These are phyloP conservation scores for Thelonectria discophora DNA, from an alignment of 2,329 filamentous ascomycete species.

Conservation along the genomic window DNA sequence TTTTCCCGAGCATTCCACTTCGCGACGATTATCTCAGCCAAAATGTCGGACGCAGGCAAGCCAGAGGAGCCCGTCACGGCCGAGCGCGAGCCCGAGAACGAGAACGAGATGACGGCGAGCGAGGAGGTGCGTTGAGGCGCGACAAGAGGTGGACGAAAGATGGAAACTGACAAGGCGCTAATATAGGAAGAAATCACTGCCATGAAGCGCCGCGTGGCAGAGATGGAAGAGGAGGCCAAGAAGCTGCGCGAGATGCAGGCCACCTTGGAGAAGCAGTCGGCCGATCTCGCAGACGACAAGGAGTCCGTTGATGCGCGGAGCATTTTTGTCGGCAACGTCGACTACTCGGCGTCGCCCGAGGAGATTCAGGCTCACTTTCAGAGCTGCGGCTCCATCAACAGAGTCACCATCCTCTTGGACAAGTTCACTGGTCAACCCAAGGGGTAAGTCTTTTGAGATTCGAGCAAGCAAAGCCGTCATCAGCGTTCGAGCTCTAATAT, in stretches of 20 bases:
- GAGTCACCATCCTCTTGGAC: constrained; percentile 95
- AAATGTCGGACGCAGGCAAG: constrained; percentile 48
- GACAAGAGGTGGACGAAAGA: constrained; percentile 41
- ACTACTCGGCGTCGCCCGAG: constrained; percentile 96
- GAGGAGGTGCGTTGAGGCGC: constrained; percentile 50
- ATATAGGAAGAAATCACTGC: constrained; percentile 81
- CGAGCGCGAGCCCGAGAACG: constrained; percentile 45
- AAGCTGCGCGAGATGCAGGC: constrained; percentile 90
- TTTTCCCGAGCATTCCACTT: constrained; percentile 10
- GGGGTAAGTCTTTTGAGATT: constrained; percentile 72
- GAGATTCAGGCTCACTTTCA: constrained; percentile 98
- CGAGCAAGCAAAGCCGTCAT: not conserved
- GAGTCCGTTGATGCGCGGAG: constrained; percentile 95
- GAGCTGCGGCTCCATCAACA: constrained; percentile 96
- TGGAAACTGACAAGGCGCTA: constrained; percentile 46
- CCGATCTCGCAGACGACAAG: constrained; percentile 88
- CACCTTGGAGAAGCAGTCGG: constrained; percentile 82
- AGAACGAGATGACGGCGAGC: constrained; percentile 43
- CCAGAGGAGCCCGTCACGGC: constrained; percentile 43
- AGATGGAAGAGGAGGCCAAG: constrained; percentile 90
- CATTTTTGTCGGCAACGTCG: constrained; percentile 98
- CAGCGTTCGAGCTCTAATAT: constrained; percentile 25
- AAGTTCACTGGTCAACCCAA: constrained; percentile 99
- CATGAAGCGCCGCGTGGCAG: constrained; percentile 86
- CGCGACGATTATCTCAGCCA: constrained; percentile 11